phyloP scores from a whole-genome alignment of 495 filamentous ascomycete species.

The Aspergillus avenaceus region DNA sequence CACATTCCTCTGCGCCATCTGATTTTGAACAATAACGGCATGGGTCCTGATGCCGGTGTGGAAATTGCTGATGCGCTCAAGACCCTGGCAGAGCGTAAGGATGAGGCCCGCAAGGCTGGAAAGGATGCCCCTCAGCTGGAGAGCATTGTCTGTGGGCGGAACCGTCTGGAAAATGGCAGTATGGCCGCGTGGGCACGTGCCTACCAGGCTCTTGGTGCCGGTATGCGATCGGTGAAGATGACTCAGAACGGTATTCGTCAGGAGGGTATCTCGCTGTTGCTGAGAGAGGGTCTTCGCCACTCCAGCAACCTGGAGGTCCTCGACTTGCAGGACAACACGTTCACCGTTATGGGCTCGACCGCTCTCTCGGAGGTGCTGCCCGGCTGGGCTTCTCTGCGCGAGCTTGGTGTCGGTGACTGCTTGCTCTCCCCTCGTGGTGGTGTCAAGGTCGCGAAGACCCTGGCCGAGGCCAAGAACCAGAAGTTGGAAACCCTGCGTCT shows the following conservation, averaged over 20 bases:
- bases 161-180: slow-evolving; percentile 89
- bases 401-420: slow-evolving; percentile 87
- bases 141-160: slow-evolving; percentile 92
- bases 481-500: slow-evolving; percentile 75
- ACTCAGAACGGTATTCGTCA: slow-evolving; percentile 96
- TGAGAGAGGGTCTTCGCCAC: slow-evolving; percentile 71
- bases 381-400: slow-evolving; percentile 69
- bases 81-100: slow-evolving; percentile 77
- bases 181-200: slow-evolving; percentile 93
- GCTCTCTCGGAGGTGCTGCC: slow-evolving; percentile 71
- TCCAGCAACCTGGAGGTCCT: slow-evolving; percentile 62
- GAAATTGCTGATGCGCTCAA: slow-evolving; percentile 75
- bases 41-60: slow-evolving; percentile 84
- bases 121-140: slow-evolving; percentile 76
- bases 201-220: slow-evolving; percentile 70
- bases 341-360: slow-evolving; percentile 74
- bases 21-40: slow-evolving; percentile 96
- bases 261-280: slow-evolving; percentile 76
- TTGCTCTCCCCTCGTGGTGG: slow-evolving; percentile 77
- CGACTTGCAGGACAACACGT: slow-evolving; percentile 97
- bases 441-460: slow-evolving; percentile 63
- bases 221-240: slow-evolving; percentile 86
- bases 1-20: slow-evolving; percentile 88
- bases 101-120: slow-evolving; percentile 62
- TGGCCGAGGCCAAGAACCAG: slow-evolving; percentile 69